These are phyloP conservation scores for Fusarium chaquense DNA, from an alignment of 2,329 filamentous ascomycete species.

Conservation along the genomic window DNA sequence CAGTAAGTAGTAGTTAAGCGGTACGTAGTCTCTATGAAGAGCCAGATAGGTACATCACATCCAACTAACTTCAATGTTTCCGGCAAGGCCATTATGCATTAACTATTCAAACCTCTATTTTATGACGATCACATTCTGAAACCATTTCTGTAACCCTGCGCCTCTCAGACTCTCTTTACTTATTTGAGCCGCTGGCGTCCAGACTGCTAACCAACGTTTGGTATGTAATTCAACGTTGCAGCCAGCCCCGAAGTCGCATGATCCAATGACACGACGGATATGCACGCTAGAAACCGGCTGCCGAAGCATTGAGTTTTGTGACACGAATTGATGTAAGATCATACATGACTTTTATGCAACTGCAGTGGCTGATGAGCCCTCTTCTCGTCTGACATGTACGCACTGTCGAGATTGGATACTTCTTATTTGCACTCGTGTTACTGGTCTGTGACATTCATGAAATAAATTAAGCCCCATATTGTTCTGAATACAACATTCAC, in stretches of 20 bases:
- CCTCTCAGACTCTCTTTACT: background rate
- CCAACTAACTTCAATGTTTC: background rate
- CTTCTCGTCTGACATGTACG: background rate
- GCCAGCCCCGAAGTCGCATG: background rate
- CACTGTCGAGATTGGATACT: background rate
- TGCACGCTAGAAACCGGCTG: conserved; percentile 14
- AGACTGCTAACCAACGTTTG: background rate
- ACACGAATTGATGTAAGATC: background rate
- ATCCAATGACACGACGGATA: conserved; percentile 9
- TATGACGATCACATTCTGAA: conserved; percentile 7
- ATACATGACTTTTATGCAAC: conserved; percentile 1
- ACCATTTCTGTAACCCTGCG: conserved; percentile 10
- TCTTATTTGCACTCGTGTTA: conserved; percentile 25
- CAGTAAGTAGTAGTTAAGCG: background rate
- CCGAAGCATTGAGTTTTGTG: conserved; percentile 21
- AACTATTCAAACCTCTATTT: conserved; percentile 3
- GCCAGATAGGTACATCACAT: conserved; percentile 3
- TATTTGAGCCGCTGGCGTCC: conserved; percentile 3
- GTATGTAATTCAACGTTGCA: conserved; percentile 6
- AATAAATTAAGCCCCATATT: background rate
- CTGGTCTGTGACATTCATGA: conserved; percentile 15
- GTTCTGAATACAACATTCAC: background rate
- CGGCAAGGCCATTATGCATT: background rate
- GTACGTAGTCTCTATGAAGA: background rate
- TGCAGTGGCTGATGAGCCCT: background rate